These are phyloP conservation scores for Talaromyces sp. DNA, from an alignment of 2,329 filamentous ascomycete genomes.

Conservation along the genomic window DNA sequence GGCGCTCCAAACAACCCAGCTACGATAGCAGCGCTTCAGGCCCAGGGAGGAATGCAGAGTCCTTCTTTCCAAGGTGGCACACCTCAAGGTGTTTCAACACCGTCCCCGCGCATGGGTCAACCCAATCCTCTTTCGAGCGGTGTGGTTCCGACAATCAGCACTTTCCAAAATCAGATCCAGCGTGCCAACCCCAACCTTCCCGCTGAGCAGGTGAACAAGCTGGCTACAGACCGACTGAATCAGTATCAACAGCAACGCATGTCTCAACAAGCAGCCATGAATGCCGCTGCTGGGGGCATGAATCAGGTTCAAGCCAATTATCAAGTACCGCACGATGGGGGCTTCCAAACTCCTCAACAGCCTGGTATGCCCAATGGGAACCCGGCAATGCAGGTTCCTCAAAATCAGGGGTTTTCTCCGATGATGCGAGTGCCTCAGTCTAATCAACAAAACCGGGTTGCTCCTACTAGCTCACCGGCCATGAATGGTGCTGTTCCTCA, in stretches of 20 bases:
- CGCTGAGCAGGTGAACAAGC: slow-evolving; percentile 56
- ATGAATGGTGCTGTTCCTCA: slow-evolving; percentile 48
- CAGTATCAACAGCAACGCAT: slow-evolving; percentile 51
- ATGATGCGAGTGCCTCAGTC: slow-evolving; percentile 56
- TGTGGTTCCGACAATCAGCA: slow-evolving; percentile 58
- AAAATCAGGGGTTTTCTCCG: slow-evolving; percentile 56
- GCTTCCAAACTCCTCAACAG: slow-evolving; percentile 38
- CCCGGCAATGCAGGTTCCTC: slow-evolving; percentile 47
- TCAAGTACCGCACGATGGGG: slow-evolving; percentile 43
- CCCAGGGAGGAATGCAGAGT: slow-evolving; percentile 46
- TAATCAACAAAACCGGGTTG: slow-evolving; percentile 44
- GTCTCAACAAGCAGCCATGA: slow-evolving; percentile 55
- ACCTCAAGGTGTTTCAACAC: slow-evolving; percentile 45
- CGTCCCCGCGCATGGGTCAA: slow-evolving; percentile 52
- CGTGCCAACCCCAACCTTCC: slow-evolving; percentile 55
- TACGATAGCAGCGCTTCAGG: slow-evolving; percentile 50
- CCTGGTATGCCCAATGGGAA: slow-evolving; percentile 36
- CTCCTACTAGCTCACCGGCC: slow-evolving; percentile 45
- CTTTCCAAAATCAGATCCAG: slow-evolving; percentile 56
- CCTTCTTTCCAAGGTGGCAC: slow-evolving; percentile 46
- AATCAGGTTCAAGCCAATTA: slow-evolving; percentile 44
- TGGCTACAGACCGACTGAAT: slow-evolving; percentile 56
- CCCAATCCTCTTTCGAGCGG: slow-evolving; percentile 56
- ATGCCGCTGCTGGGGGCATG: slow-evolving; percentile 53
- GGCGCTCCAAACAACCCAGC: slow-evolving; percentile 45